These are phyloP conservation scores for Pleurostoma richardsiae DNA, from an alignment of 2,329 filamentous ascomycete species.

Conservation along the genomic window DNA sequence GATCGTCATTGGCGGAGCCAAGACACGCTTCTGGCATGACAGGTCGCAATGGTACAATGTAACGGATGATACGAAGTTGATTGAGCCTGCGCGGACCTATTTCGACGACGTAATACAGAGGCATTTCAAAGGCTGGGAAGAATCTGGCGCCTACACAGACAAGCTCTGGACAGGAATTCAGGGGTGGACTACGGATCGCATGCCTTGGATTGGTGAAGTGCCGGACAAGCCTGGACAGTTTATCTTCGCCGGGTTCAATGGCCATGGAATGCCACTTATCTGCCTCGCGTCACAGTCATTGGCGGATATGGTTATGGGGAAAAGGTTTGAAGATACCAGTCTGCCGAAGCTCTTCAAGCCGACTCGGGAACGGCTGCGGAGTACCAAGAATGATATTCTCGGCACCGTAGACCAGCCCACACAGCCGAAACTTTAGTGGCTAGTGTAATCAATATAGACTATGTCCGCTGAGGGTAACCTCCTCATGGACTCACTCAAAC, in stretches of 20 bases:
- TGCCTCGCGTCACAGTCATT: conserved; percentile 2
- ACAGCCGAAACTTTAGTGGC: neutral
- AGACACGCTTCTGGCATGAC: conserved; percentile 22
- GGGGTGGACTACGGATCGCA: conserved; percentile 3
- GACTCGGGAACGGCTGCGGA: neutral
- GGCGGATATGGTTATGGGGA: conserved; percentile 1
- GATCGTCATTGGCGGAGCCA: conserved; percentile 30
- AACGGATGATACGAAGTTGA: conserved; percentile 36
- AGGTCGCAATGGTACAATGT: conserved; percentile 37
- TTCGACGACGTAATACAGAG: conserved; percentile 44
- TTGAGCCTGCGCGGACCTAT: conserved; percentile 34
- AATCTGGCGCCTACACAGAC: conserved; percentile 25
- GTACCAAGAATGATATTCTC: neutral
- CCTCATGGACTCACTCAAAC: no score
- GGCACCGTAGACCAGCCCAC: neutral
- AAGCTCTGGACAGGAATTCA: conserved; percentile 26
- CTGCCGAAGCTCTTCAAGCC: neutral
- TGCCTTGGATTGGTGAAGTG: conserved; percentile 2
- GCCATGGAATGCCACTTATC: conserved; percentile 5
- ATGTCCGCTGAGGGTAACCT: no score
- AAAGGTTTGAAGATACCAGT: neutral
- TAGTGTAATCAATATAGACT: no score
- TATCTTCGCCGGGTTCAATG: conserved; percentile 32
- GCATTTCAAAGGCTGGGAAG: conserved; percentile 43
- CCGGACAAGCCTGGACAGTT: conserved; percentile 5